A percentile compares a stretch with the other conserved stretches of the same genome.
Conservation (phyloP, 331 rosid genomes). For the Prunus yedoensis region DNA sequence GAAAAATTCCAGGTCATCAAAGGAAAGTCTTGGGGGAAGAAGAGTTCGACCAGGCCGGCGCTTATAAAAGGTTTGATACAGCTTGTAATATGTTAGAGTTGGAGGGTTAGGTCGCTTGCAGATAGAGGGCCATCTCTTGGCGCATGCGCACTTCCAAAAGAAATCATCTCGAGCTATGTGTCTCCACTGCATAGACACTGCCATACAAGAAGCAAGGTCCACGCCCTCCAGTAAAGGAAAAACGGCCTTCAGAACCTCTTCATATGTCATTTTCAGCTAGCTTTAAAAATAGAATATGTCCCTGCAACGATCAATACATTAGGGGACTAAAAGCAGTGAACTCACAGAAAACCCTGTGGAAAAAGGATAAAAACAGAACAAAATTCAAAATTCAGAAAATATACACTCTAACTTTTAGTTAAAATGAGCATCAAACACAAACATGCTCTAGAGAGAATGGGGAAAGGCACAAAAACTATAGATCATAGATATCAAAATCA, state of each 20-base stretch:
- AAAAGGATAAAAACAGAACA: neutral
- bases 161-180: slow-evolving; percentile 72
- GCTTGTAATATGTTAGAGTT: slow-evolving; percentile 48
- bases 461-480: neutral
- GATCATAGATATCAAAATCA: neutral
- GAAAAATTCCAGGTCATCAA: slow-evolving; percentile 76
- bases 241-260: slow-evolving; percentile 70
- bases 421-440: neutral
- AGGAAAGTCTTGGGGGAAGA: slow-evolving; percentile 70
- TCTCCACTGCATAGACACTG: slow-evolving; percentile 77
- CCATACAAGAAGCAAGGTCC: slow-evolving; percentile 80
- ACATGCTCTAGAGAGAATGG: neutral
- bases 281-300: neutral
- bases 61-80: slow-evolving; percentile 57
- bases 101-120: slow-evolving; percentile 70
- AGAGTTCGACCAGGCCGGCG: slow-evolving; percentile 48
- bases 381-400: neutral
- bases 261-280: slow-evolving; percentile 46
- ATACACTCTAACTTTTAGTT: neutral
- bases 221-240: slow-evolving; percentile 74
- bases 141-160: slow-evolving; percentile 83
- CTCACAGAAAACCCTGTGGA: neutral
- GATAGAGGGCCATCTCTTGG: slow-evolving; percentile 86
- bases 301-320: neutral
- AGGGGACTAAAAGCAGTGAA: neutral